These are phyloP conservation scores for Malassezia globosa DNA, from an alignment of 1,284 basidiomycete genomes.

Conservation along the genomic window DNA sequence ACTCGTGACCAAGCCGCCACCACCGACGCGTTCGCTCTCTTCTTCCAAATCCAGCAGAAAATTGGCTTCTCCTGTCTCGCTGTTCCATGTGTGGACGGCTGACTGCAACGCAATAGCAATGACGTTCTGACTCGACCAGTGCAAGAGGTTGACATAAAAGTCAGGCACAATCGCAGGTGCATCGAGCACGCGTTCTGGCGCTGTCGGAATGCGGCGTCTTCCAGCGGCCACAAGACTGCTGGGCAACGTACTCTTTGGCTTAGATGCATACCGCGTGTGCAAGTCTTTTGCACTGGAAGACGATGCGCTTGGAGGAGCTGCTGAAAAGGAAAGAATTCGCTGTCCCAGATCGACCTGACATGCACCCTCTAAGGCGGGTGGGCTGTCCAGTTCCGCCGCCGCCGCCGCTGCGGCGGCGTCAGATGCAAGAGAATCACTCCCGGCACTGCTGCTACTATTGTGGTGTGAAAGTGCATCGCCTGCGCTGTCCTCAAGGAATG, in stretches of 20 bases:
- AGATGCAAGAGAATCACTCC: conserved; percentile 1
- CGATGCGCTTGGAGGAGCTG: conserved; percentile 43
- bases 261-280: conserved; percentile 32
- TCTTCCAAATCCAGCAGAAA: conserved; percentile 52
- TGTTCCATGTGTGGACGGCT: conserved; percentile 59
- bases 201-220: conserved; percentile 69
- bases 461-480: conserved; percentile 24
- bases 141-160: conserved; percentile 88
- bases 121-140: conserved; percentile 75
- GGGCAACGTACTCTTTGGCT: conserved; percentile 34
- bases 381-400: conserved; percentile 22
- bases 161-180: conserved; percentile 91
- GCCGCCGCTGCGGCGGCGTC: conserved; percentile 24
- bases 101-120: conserved; percentile 40
- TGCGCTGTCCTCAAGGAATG: conserved; percentile 23
- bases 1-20: conserved; percentile 55
- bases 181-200: conserved; percentile 80
- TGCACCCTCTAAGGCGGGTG: conserved; percentile 32
- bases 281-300: conserved; percentile 46
- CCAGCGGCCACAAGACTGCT: conserved; percentile 35
- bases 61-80: conserved; percentile 70
- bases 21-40: conserved; percentile 39
- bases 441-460: not conserved
- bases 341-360: conserved; percentile 45
- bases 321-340: conserved; percentile 49